Evolutionary conservation across 805 yeast genomes (phyloP).

Genomic region (Saccharomycopsis guyanensis): DNA sequence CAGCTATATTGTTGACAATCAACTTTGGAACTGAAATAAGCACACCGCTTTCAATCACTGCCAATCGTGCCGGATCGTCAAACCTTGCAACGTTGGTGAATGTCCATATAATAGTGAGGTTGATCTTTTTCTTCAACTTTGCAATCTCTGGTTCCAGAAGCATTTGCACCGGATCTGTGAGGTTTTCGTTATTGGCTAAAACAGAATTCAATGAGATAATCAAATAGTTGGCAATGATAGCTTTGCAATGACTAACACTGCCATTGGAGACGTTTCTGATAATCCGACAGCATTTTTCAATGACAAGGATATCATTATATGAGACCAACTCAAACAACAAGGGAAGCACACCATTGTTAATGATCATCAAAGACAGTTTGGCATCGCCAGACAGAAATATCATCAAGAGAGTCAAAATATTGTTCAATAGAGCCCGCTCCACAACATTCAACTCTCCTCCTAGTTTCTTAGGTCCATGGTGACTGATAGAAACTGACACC

Average conservation of each 20-base stretch:
- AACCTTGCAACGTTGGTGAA: conserved; percentile 17
- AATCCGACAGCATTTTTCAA: conserved; percentile 16
- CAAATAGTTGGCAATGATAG: conserved; percentile 13
- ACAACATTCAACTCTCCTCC: background rate
- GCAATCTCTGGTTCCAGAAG: conserved; percentile 2
- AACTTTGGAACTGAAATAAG: conserved; percentile 12
- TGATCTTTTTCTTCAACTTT: conserved; percentile 8
- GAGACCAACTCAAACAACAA: conserved; percentile 16
- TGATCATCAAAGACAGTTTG: conserved; percentile 16
- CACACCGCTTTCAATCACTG: conserved; percentile 13
- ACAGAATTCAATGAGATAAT: conserved; percentile 12
- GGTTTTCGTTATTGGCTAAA: conserved; percentile 3
- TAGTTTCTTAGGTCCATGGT: background rate
- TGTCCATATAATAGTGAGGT: conserved; percentile 18
- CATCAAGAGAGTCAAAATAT: conserved; percentile 7
- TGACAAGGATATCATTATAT: conserved; percentile 5
- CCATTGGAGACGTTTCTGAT: conserved; percentile 20
- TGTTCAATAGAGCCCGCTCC: background rate
- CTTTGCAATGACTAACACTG: conserved; percentile 14
- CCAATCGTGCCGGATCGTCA: conserved; percentile 13
- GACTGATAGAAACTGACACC: background rate
- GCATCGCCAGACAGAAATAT: conserved; percentile 14
- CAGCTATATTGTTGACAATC: conserved; percentile 4
- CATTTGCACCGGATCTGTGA: background rate
- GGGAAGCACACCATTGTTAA: conserved; percentile 16